A percentile compares a stretch with the other conserved stretches of the same genome.
These are phyloP conservation scores for Viridothelium virens DNA, from an alignment of 495 filamentous ascomycete genomes.

Conservation along the genomic window DNA sequence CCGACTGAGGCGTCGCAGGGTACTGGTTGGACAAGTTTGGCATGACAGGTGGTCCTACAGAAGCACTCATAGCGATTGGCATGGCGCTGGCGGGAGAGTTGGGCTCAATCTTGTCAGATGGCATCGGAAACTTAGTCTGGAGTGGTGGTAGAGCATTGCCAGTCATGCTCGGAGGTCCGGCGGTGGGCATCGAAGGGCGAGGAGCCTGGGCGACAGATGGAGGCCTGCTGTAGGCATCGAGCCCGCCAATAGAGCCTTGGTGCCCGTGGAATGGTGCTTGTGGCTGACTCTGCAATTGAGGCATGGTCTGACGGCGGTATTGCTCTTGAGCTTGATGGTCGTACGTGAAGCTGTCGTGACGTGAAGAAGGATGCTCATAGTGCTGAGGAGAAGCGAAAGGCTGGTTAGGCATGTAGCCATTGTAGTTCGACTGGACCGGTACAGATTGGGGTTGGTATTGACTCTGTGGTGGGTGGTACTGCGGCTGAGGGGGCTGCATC, in stretches of 20 bases:
- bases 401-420: constrained; percentile 10
- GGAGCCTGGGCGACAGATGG: constrained; percentile 8
- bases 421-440: constrained; percentile 8
- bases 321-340: constrained; percentile 15
- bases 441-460: constrained; percentile 19
- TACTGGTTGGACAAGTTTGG: constrained; percentile 11
- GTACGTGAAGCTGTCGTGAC: constrained; percentile 15
- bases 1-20: constrained; percentile 14
- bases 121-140: constrained; percentile 20
- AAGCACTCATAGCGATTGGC: constrained; percentile 2
- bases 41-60: neutral
- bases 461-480: constrained; percentile 26
- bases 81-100: constrained; percentile 17
- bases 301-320: constrained; percentile 13
- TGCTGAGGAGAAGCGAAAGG: constrained; percentile 13
- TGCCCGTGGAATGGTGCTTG: constrained; percentile 11
- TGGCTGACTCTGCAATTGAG: constrained; percentile 11
- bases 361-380: constrained; percentile 14
- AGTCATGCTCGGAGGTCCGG: constrained; percentile 14
- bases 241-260: constrained; percentile 10
- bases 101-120: constrained; percentile 22
- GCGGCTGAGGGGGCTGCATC: constrained; percentile 23
- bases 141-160: constrained; percentile 28
- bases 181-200: neutral
- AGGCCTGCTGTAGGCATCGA: constrained; percentile 1